Evolutionary conservation across 1,139 yeast species (phyloP).

Genomic region (Kurtzmaniella natalensis): DNA sequence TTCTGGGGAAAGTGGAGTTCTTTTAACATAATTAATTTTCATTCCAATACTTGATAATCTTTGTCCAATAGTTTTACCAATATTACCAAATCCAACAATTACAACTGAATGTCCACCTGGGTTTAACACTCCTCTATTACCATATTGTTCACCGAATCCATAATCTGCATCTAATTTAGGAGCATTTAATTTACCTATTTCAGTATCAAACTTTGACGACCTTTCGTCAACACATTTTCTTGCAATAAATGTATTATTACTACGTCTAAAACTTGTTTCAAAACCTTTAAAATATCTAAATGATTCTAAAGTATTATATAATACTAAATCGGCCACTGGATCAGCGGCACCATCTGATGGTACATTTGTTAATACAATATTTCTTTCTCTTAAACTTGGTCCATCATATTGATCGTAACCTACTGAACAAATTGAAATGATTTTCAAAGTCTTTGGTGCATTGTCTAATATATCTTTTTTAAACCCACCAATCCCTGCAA

Average conservation of each 20-base stretch:
- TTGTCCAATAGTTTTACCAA: slow-evolving; percentile 62
- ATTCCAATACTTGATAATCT: slow-evolving; percentile 59
- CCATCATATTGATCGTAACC: slow-evolving; percentile 65
- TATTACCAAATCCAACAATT: slow-evolving; percentile 74
- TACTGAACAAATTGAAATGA: slow-evolving; percentile 64
- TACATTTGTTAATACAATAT: slow-evolving; percentile 59
- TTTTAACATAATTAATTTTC: slow-evolving; percentile 61
- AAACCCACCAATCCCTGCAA: slow-evolving; percentile 48
- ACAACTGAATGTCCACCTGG: slow-evolving; percentile 62
- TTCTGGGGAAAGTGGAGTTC: slow-evolving; percentile 40
- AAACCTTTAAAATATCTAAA: slow-evolving; percentile 58
- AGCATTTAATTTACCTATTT: slow-evolving; percentile 29
- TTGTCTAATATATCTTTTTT: slow-evolving; percentile 40
- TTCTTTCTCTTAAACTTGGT: slow-evolving; percentile 28
- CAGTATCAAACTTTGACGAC: slow-evolving; percentile 25
- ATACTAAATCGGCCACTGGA: slow-evolving; percentile 77
- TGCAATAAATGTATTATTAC: slow-evolving; percentile 38
- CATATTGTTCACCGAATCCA: slow-evolving; percentile 44
- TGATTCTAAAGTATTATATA: slow-evolving; percentile 54
- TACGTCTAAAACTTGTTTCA: slow-evolving; percentile 35
- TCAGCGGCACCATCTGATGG: slow-evolving; percentile 58
- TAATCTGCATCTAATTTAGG: slow-evolving; percentile 26
- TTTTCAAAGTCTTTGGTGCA: slow-evolving; percentile 50
- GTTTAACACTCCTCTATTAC: slow-evolving; percentile 32
- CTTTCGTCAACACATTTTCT: slow-evolving; percentile 33